Evolutionary conservation across 2,329 filamentous ascomycete species (phyloP), one percentile per base, ranked within the genome.

Genomic region (Sclerotinia sclerotiorum): DNA sequence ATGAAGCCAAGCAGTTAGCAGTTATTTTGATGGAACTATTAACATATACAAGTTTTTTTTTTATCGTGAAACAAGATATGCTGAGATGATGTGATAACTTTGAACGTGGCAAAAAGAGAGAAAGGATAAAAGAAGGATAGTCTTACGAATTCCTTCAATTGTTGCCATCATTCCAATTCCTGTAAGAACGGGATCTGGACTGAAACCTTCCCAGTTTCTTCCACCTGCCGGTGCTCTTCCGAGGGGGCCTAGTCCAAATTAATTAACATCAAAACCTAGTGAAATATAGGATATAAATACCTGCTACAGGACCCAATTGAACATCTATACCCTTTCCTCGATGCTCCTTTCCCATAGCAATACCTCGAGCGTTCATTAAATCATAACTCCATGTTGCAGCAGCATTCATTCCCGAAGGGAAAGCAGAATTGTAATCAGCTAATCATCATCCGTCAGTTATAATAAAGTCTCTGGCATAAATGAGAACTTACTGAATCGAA

Each of bases 341-440:
- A 69, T 90, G 89, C 75, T 94, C 91, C 70, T 87, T 80, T 32
- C 90, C 91, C 39, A 93, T 82, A 1, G 87, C 90, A 19, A 87
- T 85, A 1, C 86, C 91, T 13, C 90, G 85, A 68, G 84, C 82
- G 70, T 90, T 89, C 78, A 93, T 89, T 52, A 93, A 80, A 11
- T 85, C 81, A 78, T 91, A 93, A 77, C 90, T 88, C 78, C 88
- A 94, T 0, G 91, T 93, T 7, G 90, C 90, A 7, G 89, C 91
- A 0, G 85, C 86, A 0, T 90, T 93, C 75, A 94, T 90, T 27
- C 91, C 91, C 11, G 90, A 84, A 0, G 92, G 91, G 73, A 94
- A 95, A 0, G 87, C 90, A 0, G 90, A 93, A 64, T 89, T 87
- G 69, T 90, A 86, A 74, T 93, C 90, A 1, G 89, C 87, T 73